Base-by-base conservation (phyloP, 2,329 filamentous ascomycete species). In the Aspergillus ochraceoroseus region DNA sequence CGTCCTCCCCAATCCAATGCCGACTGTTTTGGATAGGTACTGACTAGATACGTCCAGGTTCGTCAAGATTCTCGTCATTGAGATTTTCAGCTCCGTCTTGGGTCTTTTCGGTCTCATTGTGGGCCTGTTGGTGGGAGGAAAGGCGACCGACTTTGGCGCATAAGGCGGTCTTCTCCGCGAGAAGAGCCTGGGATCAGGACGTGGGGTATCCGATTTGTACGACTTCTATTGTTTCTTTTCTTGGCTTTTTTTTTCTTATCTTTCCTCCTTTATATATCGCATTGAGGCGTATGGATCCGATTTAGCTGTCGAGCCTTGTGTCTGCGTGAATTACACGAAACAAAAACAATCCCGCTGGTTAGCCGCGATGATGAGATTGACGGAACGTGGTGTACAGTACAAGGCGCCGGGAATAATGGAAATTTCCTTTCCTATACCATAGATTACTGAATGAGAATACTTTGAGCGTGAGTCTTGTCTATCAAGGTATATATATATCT, bases 81-180 rank as follows among this genome's bases (percentile, higher is more conserved):
- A 98, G 70, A 98, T 98, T 65, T 98, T 98, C 75, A 95, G 89
- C 64, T 96, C 90, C 27, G 90, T 98, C 33, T 76, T 98, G 7
- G 92, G 94, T 49, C 80, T 98, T 3, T 98, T 98, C 60, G 94
- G 92, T 44, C 76, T 98, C 49, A 98, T 98, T 60, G 82, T 98
- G 54, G 92, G 94, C 31, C 77, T 98, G 40, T 75, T 98, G 52
- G 77, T 96, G 37, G 86, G 87, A 44, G 77, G 83, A 63, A 94
- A 92, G 68, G 88, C 92, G 17, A 63, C 72, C 15, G 85, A 88
- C 49, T 94, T 95, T 47, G 58, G 63, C 38, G 52, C 54, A 42
- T 58, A 52, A 43, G 23, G 11, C 26, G 17, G 22, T 38, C 31
- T 51, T 47, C 46, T 48, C 30, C 26, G 44, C 32, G 41, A 43